A percentile compares a stretch with the other conserved stretches of the same genome.
Evolutionary conservation across 495 filamentous ascomycete genomes (phyloP).

Genomic region (Penicillium herquei): DNA sequence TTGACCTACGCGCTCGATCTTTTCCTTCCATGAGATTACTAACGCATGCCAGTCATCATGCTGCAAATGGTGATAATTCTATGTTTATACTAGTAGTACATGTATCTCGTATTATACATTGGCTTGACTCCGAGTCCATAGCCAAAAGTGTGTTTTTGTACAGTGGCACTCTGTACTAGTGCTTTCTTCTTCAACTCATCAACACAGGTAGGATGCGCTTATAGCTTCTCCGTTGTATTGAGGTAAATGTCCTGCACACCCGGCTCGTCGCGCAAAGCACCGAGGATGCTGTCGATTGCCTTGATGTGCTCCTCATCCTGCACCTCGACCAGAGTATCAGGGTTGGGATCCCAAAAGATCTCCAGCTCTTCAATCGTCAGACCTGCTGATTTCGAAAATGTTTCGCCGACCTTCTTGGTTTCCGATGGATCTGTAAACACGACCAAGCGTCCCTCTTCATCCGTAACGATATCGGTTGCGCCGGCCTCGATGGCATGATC

Average conservation of each 20-base stretch:
- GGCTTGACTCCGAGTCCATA: no score
- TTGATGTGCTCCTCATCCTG: conserved; percentile 52
- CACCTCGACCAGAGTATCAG: conserved; percentile 65
- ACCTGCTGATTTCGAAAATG: conserved; percentile 53
- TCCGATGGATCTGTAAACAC: conserved; percentile 72
- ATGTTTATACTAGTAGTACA: no score
- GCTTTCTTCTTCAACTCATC: no score
- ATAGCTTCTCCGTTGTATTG: conserved; percentile 48
- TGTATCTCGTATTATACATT: no score
- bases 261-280: conserved; percentile 53
- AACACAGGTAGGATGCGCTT: not conserved
- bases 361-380: conserved; percentile 67
- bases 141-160: no score
- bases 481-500: conserved; percentile 85
- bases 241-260: conserved; percentile 69
- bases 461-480: conserved; percentile 73
- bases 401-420: conserved; percentile 63
- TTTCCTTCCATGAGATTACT: no score
- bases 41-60: no score
- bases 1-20: no score
- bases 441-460: conserved; percentile 66
- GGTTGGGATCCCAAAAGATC: conserved; percentile 83
- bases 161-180: no score
- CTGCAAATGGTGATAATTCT: no score
- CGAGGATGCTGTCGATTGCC: conserved; percentile 46